Base-by-base conservation (phyloP, 768 basidiomycete species). In the Russula olivacea region DNA sequence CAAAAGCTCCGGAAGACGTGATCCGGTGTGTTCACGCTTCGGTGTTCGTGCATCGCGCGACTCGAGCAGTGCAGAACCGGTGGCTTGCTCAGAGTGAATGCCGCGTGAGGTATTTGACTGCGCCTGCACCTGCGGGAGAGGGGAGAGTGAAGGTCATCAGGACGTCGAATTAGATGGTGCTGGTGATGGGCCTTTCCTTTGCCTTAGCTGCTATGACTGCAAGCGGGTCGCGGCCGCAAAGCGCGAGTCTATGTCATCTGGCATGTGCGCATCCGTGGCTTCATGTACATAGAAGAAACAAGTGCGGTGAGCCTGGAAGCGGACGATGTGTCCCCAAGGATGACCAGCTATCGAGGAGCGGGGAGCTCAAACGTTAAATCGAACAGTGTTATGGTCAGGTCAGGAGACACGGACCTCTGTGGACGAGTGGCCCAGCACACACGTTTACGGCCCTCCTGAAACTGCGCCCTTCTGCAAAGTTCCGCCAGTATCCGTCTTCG, bases 281-380 rank as follows among this genome's bases (percentile, higher is more conserved):
- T 94, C 92, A 72, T 94, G 93, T n/a, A 93, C 14, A 49, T 25
- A 32, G 67, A 49, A 49, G 61, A 48, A 10, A 74, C 58, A 25
- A 90, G 79, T 11, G 83, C 83, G 19, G 80, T 73, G 55, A 89
- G 80, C 1, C 76, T 69, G 30, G 81, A 79, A 0, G 86, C 79
- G 69, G 93, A 85, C 65, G 74, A 82, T 1, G 89, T 91, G 70
- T 93, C 91, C 0, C 92, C 92, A 5, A 93, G 78, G 51, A 93
- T 79, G 28, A 86, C 86, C 47, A 94, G 71, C 70, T 87, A 88
- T 54, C 89, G 81, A n/a, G 69, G 77, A 23, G 58, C 65, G 19
- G 19, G 65, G 50, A 23, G 73, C 1, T n/a, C 43, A 8, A 9
- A n/a, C 1, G 19, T 7, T 6, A 43, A 43, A 17, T 41, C 40